Evolutionary conservation across 805 yeast genomes (phyloP), one percentile per base, ranked within the genome.

Genomic region (Saturnispora dispora): DNA sequence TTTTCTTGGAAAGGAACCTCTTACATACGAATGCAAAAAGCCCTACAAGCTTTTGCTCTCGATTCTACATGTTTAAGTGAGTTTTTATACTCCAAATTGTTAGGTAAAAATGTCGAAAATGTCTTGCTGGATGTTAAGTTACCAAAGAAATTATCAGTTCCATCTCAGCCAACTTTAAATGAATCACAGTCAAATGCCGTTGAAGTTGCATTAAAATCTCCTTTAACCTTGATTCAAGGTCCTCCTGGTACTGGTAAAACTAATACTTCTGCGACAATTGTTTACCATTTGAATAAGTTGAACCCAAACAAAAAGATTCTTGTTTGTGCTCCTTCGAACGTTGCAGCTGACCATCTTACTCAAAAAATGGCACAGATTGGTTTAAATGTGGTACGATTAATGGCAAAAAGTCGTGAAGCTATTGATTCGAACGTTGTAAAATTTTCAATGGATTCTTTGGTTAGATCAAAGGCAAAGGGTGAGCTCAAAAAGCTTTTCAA

Each of bases 191-290:
- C 77, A 2, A 78, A 77, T 59, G 96, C 97, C 0, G 88, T 90
- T 25, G 72, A 75, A 48, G 67, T 75, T 10, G 95, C 83, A 0
- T 65, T 88, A 52, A 77, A 76, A 59, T 73, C 80, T 57, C 96
- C 95, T 2, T 71, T 89, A 43, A 78, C 93, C 5, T 73, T 88
- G 57, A 88, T 88, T 55, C 96, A 90, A 65, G 97, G 97, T 17
- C 97, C 97, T 9, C 97, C 97, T 3, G 96, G 96, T 56, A 90
- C 97, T 0, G 97, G 97, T 64, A 90, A 90, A 63, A 90, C 97
- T 0, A 95, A 88, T 15, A 89, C 96, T 0, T 88, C 96, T 0
- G 91, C 96, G 2, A 83, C 95, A 0, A 86, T 90, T 52, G 78
- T 89, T 30, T 83, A 86, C 58, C 96, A 88, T 60, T 69, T 88